A percentile compares a stretch with the other conserved stretches of the same genome.
These are phyloP conservation scores for Rhododendron molle DNA, from an alignment of 148 eudicot genomes.

Conservation along the genomic window DNA sequence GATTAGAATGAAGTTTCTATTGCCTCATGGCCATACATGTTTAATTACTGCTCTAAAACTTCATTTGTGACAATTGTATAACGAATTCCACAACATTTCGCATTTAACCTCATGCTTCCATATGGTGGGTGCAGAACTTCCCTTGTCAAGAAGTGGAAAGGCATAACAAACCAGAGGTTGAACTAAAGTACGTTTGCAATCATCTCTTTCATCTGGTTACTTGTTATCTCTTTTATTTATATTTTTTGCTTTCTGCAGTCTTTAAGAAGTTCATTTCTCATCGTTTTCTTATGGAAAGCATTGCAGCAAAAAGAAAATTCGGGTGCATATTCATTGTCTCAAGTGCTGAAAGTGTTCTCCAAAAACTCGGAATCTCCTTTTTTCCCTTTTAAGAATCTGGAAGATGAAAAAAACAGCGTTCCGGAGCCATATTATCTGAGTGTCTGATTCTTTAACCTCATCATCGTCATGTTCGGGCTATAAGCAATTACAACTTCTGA, in stretches of 20 bases:
- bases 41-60: not conserved
- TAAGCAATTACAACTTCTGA: not conserved
- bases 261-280: not conserved
- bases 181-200: constrained; percentile 58
- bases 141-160: constrained; percentile 99
- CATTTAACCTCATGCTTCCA: not conserved
- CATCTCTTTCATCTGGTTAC: not conserved
- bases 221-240: not conserved
- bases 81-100: not conserved
- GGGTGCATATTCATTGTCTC: not conserved
- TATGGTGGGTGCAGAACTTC: constrained; percentile 64
- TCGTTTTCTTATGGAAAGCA: not conserved
- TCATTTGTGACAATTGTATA: not conserved
- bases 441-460: not conserved
- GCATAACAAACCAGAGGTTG: constrained; percentile 97
- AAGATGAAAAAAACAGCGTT: not conserved
- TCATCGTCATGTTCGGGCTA: not conserved
- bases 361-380: not conserved
- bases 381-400: not conserved
- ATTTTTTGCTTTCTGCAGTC: not conserved
- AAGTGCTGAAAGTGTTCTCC: not conserved
- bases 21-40: not conserved
- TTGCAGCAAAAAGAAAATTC: not conserved
- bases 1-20: not conserved
- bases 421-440: not conserved